Conservation (phyloP, 2,329 filamentous ascomycete genomes). For the Chrysosporium queenslandicum region DNA sequence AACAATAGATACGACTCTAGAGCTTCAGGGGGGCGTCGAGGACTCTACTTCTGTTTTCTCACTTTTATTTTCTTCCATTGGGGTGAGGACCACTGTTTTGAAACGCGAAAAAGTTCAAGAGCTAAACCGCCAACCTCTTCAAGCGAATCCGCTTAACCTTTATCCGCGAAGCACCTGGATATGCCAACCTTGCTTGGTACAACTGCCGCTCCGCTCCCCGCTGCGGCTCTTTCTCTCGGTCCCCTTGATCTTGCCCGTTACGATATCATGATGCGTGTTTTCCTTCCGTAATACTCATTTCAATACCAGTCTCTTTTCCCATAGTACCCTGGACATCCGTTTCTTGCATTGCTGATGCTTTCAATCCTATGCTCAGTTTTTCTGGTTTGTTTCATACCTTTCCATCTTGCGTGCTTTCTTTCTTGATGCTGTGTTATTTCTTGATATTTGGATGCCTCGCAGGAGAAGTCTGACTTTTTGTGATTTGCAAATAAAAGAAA, state of each 20-base stretch:
- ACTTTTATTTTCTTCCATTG: background rate
- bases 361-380: too few relatives aligned
- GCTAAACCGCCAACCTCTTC: background rate
- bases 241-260: slow-evolving; percentile 3
- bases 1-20: slow-evolving; percentile 2
- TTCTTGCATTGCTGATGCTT: background rate
- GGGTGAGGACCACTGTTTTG: background rate
- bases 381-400: too few relatives aligned
- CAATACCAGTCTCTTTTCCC: background rate
- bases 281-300: background rate
- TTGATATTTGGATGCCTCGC: background rate
- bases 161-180: too few relatives aligned
- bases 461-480: background rate
- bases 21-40: slow-evolving; percentile 1
- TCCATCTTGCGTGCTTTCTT: background rate
- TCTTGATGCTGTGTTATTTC: background rate
- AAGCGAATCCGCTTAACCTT: background rate
- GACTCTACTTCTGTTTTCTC: background rate
- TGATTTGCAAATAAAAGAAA: background rate
- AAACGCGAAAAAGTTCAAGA: background rate
- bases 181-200: too few relatives aligned
- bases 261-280: slow-evolving; percentile 9
- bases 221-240: too few relatives aligned
- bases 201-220: too few relatives aligned
- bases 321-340: background rate